Conservation (phyloP, 129 eudicot genomes). For the Calendula officinalis region DNA sequence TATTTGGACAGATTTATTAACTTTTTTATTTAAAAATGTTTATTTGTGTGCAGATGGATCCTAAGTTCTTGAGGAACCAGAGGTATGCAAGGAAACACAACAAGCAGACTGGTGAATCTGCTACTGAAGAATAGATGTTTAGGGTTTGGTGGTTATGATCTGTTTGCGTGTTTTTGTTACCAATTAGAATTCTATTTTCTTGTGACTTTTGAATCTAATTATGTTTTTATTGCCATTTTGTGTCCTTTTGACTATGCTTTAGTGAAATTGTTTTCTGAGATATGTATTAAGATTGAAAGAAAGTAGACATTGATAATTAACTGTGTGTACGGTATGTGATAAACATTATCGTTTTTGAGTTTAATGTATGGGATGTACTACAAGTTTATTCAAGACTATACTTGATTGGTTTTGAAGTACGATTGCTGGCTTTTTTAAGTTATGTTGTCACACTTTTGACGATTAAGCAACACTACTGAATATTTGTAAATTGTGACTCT, state of each 20-base stretch:
- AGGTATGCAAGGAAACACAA: constrained; percentile 99
- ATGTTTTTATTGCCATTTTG: background rate
- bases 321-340: no score
- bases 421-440: no score
- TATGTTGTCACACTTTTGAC: no score
- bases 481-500: no score
- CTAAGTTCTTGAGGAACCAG: constrained; percentile 98
- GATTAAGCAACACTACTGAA: no score
- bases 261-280: background rate
- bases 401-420: no score
- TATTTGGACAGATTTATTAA: no score
- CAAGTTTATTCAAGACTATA: no score
- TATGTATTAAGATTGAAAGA: no score
- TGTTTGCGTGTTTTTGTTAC: background rate
- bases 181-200: background rate
- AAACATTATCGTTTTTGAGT: no score
- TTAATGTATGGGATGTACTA: no score
- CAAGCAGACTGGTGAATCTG: constrained; percentile 47
- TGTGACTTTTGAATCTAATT: constrained; percentile 17
- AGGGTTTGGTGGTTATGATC: background rate
- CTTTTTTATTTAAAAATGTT: background rate
- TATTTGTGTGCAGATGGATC: constrained; percentile 64
- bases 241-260: constrained; percentile 10
- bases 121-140: constrained; percentile 58
- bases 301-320: no score